A percentile compares a stretch with the other conserved stretches of the same genome.
Conservation (phyloP, 305 asterid genomes). For the Rubia peregrina region DNA sequence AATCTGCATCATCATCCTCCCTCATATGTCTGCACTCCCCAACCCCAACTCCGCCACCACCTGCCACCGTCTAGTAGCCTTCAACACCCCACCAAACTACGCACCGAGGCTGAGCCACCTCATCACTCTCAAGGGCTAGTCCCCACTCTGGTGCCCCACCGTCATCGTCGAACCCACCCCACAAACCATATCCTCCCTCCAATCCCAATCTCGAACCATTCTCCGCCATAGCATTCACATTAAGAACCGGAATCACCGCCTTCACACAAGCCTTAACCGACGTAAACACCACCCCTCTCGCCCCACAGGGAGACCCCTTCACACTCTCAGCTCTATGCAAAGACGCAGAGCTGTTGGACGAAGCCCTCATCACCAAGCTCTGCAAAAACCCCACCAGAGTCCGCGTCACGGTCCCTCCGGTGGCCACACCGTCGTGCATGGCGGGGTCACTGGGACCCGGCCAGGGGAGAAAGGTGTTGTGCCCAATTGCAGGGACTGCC, state of each 20-base stretch:
- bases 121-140: slow-evolving; percentile 48
- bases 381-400: slow-evolving; percentile 46
- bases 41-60: slow-evolving; percentile 14
- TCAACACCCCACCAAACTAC: slow-evolving; percentile 71
- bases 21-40: slow-evolving; percentile 22
- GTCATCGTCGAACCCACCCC: slow-evolving; percentile 58
- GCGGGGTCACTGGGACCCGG: slow-evolving; percentile 56
- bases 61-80: slow-evolving; percentile 38
- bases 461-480: slow-evolving; percentile 43
- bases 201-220: slow-evolving; percentile 34
- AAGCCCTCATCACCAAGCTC: slow-evolving; percentile 29
- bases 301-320: slow-evolving; percentile 40
- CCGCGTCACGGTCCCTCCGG: slow-evolving; percentile 44
- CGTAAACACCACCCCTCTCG: slow-evolving; percentile 27
- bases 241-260: slow-evolving; percentile 65
- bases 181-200: slow-evolving; percentile 48
- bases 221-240: slow-evolving; percentile 78
- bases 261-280: slow-evolving; percentile 39
- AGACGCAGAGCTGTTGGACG: slow-evolving; percentile 57
- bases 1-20: slow-evolving; percentile 34
- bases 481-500: too few species aligned
- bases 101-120: slow-evolving; percentile 50
- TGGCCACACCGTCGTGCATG: slow-evolving; percentile 57
- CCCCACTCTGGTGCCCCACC: slow-evolving; percentile 68
- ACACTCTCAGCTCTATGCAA: slow-evolving; percentile 57